Evolutionary conservation across 2,329 filamentous ascomycete genomes (phyloP).

Genomic region (Botryotinia narcissicola): DNA sequence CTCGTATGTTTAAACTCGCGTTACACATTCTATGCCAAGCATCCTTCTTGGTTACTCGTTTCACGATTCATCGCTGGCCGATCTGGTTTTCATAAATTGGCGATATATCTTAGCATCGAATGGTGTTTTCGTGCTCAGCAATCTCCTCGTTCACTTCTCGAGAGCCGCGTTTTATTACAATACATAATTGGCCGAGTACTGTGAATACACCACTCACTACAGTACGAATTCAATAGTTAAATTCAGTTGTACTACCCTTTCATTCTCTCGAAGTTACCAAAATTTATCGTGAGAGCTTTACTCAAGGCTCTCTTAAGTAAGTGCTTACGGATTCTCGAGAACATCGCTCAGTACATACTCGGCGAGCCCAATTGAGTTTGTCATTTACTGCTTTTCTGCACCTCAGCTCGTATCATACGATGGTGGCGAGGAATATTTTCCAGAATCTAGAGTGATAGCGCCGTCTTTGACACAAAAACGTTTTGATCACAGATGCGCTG

Average conservation of each 20-base stretch:
- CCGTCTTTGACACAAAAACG: neutral
- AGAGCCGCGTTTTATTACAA: neutral
- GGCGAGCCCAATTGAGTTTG: neutral
- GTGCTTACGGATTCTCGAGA: neutral
- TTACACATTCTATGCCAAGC: neutral
- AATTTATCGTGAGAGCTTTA: neutral
- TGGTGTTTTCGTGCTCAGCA: neutral
- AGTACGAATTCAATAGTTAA: neutral
- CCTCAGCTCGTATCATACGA: neutral
- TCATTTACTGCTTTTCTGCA: too few species aligned
- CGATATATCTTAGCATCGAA: neutral
- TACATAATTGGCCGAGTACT: neutral
- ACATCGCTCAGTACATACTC: neutral
- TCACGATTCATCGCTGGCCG: neutral
- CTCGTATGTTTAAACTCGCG: neutral
- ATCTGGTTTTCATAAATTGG: neutral
- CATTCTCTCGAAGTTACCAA: neutral
- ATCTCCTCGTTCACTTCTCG: neutral
- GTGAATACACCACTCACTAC: neutral
- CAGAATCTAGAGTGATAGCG: too few species aligned
- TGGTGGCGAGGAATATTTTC: neutral
- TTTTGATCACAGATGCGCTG: neutral
- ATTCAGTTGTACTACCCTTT: neutral
- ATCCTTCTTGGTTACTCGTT: too few species aligned
- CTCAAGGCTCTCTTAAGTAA: neutral